Evolutionary conservation across 805 yeast genomes (phyloP).

Genomic region (Metschnikowia shivogae): DNA sequence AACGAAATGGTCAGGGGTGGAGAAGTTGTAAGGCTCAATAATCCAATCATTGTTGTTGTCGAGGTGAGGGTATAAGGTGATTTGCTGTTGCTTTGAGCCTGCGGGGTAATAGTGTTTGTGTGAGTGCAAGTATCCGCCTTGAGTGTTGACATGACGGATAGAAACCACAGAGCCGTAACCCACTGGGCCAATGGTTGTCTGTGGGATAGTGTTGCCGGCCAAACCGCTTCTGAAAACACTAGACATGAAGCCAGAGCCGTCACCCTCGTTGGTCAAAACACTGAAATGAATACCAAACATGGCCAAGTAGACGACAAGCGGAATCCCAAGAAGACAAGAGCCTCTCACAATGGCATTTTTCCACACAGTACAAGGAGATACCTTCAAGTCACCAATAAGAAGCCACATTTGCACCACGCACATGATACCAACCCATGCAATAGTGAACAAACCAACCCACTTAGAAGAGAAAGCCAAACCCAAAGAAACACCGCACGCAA

Average conservation of each 20-base stretch:
- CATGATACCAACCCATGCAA: constrained; percentile 69
- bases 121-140: constrained; percentile 82
- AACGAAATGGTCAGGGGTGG: constrained; percentile 55
- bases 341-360: constrained; percentile 52
- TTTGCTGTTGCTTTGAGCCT: constrained; percentile 82
- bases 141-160: constrained; percentile 63
- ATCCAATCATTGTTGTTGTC: constrained; percentile 73
- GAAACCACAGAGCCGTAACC: constrained; percentile 69
- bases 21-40: constrained; percentile 61
- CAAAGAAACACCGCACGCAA: constrained; percentile 63
- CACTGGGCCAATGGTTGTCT: constrained; percentile 55
- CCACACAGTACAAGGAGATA: constrained; percentile 40
- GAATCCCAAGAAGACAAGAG: constrained; percentile 51
- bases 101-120: constrained; percentile 67
- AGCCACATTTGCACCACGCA: constrained; percentile 67
- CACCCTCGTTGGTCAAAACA: constrained; percentile 57
- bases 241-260: constrained; percentile 68
- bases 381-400: constrained; percentile 63
- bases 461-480: constrained; percentile 73
- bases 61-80: constrained; percentile 74
- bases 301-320: constrained; percentile 49
- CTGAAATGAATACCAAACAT: constrained; percentile 65
- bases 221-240: constrained; percentile 67
- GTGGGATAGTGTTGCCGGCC: constrained; percentile 57
- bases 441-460: constrained; percentile 82